Percentiles rank a stretch among this genome's conserved stretches.
These are phyloP conservation scores for Neofusicoccum sp. DNA, from an alignment of 2,329 filamentous ascomycete species.

Conservation along the genomic window DNA sequence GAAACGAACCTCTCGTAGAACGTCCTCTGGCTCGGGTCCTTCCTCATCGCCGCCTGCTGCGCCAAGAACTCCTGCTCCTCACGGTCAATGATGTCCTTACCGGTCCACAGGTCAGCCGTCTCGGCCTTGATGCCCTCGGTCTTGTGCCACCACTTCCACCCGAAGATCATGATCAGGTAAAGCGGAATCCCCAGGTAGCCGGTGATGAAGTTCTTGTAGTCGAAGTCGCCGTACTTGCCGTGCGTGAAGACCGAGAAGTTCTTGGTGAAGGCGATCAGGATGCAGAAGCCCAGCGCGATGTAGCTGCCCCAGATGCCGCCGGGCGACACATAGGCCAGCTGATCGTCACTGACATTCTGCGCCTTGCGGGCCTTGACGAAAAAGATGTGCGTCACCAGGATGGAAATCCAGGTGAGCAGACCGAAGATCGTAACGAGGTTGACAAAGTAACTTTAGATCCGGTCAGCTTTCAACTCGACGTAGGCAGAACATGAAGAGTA, in stretches of 20 bases:
- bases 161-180: slow-evolving; percentile 69
- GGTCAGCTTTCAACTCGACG: neutral
- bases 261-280: slow-evolving; percentile 77
- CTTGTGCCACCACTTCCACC: slow-evolving; percentile 64
- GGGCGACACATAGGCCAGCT: slow-evolving; percentile 64
- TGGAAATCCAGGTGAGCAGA: slow-evolving; percentile 52
- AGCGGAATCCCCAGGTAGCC: slow-evolving; percentile 77
- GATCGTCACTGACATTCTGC: slow-evolving; percentile 47
- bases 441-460: slow-evolving; percentile 45
- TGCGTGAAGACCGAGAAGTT: slow-evolving; percentile 73
- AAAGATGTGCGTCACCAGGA: slow-evolving; percentile 52
- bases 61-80: slow-evolving; percentile 72
- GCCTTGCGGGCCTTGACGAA: slow-evolving; percentile 50
- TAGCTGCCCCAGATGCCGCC: slow-evolving; percentile 72
- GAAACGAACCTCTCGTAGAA: slow-evolving; percentile 63
- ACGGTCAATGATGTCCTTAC: slow-evolving; percentile 72
- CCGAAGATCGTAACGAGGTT: slow-evolving; percentile 48
- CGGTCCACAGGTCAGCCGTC: slow-evolving; percentile 69
- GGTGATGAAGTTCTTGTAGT: slow-evolving; percentile 75
- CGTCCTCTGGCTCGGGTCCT: slow-evolving; percentile 34
- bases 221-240: slow-evolving; percentile 66
- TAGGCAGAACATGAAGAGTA: neutral
- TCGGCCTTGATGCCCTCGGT: slow-evolving; percentile 59
- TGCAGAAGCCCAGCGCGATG: slow-evolving; percentile 68
- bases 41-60: slow-evolving; percentile 48